Base-by-base conservation (phyloP, 139 green algal genomes). In the Picochlorum sp. region DNA sequence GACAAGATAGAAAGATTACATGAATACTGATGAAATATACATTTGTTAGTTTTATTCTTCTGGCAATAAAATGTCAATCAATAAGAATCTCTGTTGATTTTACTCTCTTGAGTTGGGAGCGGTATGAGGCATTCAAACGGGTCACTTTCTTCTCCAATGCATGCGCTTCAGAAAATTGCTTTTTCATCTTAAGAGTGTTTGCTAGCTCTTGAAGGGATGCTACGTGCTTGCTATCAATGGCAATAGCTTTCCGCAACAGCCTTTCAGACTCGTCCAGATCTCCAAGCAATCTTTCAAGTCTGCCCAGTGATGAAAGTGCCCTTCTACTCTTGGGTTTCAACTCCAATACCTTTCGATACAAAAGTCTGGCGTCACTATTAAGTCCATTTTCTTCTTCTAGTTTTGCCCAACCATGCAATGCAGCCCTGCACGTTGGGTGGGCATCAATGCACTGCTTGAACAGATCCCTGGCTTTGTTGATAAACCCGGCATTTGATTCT, bases 381-480 rank as follows among this genome's bases (percentile, higher is more conserved):
- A 77, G 37, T 11, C 78, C 78, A 18, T 57, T 45, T 10, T 59
- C 16, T 23, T 67, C 69, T 65, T 86, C 81, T 54, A 83, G 55
- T 37, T 68, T 65, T 1, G 57, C 81, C 57, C 71, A 81, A 26
- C 68, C 77, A 34, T 79, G 70, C 70, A 54, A 69, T n/a, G 67
- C 68, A 14, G 58, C 44, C 49, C 47, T 47, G 38, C 59, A 70
- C 30, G 51, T 37, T n/a, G 77, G 70, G 30, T 79, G 51, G 13
- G 60, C 26, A 30, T 49, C 24, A 4, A 52, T 31, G 14, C 70
- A 75, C 16, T 60, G 63, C 20, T 57, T 26, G n/a, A 84, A 65
- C 44, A 82, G 57, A 10, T 23, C 3, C 4, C 67, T 50, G 21
- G 77, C 77, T 3, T 30, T 23, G 3, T 50, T 26, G 3, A 54